These are phyloP conservation scores for Mortierella sp. DNA, from an alignment of 371 early-diverging fungal genomes.

Conservation along the genomic window DNA sequence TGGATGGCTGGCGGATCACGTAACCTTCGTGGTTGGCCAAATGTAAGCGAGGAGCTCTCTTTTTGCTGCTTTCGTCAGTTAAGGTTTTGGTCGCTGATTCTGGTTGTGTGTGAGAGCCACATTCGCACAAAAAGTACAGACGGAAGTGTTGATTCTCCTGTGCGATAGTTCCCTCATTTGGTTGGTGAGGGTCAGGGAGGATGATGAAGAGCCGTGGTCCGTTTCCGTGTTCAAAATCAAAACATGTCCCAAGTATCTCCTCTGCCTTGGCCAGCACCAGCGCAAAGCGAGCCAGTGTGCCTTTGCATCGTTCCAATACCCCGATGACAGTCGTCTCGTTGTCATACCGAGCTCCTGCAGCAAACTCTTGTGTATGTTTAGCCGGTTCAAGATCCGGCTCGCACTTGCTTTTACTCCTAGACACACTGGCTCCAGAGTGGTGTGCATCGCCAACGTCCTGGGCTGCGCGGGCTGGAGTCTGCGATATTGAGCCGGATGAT, in stretches of 20 bases:
- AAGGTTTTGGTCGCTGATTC: neutral
- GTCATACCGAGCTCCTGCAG: neutral
- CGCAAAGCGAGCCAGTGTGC: conserved; percentile 1
- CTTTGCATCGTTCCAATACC: neutral
- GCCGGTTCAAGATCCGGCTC: no score
- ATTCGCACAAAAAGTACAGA: conserved; percentile 16
- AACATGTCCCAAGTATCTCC: conserved; percentile 1
- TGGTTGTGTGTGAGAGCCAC: conserved; percentile 3
- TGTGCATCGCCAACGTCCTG: no score
- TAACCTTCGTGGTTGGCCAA: conserved; percentile 17
- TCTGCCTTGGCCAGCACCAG: conserved; percentile 11
- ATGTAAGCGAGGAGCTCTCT: neutral
- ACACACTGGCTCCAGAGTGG: no score
- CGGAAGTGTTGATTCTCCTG: conserved; percentile 9
- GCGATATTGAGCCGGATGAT: no score
- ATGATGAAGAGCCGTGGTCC: conserved; percentile 16
- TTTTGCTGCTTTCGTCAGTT: neutral
- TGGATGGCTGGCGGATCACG: neutral
- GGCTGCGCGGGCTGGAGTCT: no score
- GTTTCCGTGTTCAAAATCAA: conserved; percentile 2
- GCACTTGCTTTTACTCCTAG: no score
- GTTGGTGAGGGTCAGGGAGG: conserved; percentile 1
- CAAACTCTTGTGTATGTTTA: no score
- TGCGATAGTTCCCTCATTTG: neutral
- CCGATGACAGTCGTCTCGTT: neutral